Evolutionary conservation across 306 rosid genomes (phyloP), one percentile per base, ranked within the genome.

Genomic region (Arachis hypogaea): DNA sequence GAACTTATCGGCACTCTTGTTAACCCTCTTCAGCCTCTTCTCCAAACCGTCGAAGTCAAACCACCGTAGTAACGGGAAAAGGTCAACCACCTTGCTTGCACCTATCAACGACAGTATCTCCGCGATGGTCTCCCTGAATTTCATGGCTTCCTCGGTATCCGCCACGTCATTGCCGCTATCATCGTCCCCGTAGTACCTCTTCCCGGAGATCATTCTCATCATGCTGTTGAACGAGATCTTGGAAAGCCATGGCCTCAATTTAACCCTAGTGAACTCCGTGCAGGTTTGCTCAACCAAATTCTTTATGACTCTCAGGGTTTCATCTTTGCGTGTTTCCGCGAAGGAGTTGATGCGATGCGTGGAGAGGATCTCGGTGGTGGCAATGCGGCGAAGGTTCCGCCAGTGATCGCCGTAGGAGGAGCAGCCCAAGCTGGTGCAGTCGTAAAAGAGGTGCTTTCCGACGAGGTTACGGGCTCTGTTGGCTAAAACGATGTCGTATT

Each of bases 341-440:
- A 83, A 85, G n/a, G 79, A 30, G 67, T 66, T 75, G 63, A 75
- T 66, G 2, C 79, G 79, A 0, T 33, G 68, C 2, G 79, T 1
- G 0, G 91, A 87, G 60, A 82, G 84, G 49, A 87, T 82, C 5
- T 88, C 88, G 0, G 42, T 54, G 36, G 87, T 30, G 40, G 79
- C 74, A 3, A 88, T 79, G 52, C 89, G 88, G 62, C 89, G 92
- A 4, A 88, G 85, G 80, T 83, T 88, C 18, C 88, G 89, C 89
- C 89, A 88, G 63, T 85, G 89, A 40, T 85, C 86, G 2, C 88
- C 89, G 60, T 85, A 77, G 11, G 86, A 49, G 45, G 92, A 6
- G 22, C 8, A 7, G 0, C 10, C 41, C 45, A 88, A 1, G 68
- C 71, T 78, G 49, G 88, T 78, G 77, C 67, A 42, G 77, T 85